These are phyloP conservation scores for Carnegiea gigantea DNA, from an alignment of 179 eudicot species.

Conservation along the genomic window DNA sequence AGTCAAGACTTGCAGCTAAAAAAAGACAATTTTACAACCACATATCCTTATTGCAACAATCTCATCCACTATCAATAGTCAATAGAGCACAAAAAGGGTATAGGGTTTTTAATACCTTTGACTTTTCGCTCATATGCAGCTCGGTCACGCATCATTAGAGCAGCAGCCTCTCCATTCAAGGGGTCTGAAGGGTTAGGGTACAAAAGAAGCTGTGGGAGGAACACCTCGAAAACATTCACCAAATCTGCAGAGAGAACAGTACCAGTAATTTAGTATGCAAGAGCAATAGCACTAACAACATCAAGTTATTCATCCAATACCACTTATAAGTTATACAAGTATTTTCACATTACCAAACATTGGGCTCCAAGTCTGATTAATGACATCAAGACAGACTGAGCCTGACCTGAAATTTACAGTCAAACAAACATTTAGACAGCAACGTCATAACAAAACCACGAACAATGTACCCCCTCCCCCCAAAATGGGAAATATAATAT, in stretches of 20 bases:
- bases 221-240: constrained; percentile 72
- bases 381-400: constrained; percentile 70
- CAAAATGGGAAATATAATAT: background rate
- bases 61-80: background rate
- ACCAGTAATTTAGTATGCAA: constrained; percentile 2
- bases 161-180: constrained; percentile 69
- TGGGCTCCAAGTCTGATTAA: constrained; percentile 77
- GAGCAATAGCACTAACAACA: constrained; percentile 14
- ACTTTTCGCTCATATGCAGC: constrained; percentile 62
- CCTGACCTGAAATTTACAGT: constrained; percentile 53
- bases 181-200: constrained; percentile 78
- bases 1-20: background rate
- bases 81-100: background rate
- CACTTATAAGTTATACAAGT: background rate
- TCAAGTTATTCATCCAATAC: constrained; percentile 1
- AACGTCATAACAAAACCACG: background rate
- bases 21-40: background rate
- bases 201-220: constrained; percentile 75
- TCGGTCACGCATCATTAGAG: constrained; percentile 67
- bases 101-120: constrained; percentile 44
- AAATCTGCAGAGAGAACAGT: constrained; percentile 37
- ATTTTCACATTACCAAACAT: constrained; percentile 58
- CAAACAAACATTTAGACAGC: constrained; percentile 12
- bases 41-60: constrained; percentile 2
- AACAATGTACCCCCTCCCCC: background rate